These are phyloP conservation scores for Laguncularia racemosa DNA, from an alignment of 345 rosid genomes.

Conservation along the genomic window DNA sequence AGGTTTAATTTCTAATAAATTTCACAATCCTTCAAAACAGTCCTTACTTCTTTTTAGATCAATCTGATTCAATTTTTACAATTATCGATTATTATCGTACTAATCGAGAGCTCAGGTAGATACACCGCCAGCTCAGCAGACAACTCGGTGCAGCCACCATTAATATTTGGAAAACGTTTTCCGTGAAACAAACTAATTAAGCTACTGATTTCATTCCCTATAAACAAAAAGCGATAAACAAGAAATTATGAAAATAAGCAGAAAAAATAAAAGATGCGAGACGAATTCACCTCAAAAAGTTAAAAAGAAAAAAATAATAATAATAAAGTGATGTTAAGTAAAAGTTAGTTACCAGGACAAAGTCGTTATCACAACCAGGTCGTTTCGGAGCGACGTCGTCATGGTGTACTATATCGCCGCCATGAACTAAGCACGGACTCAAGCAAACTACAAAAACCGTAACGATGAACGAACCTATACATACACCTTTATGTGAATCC, in stretches of 20 bases:
- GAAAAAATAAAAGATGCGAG: neutral
- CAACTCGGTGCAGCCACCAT: too few relatives aligned
- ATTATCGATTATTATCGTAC: too few relatives aligned
- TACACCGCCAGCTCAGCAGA: too few relatives aligned
- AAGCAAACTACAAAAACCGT: conserved; percentile 5
- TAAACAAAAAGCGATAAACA: neutral
- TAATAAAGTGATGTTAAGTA: neutral
- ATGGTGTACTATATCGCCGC: conserved; percentile 89
- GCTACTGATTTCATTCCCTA: too few relatives aligned
- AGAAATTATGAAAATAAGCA: neutral
- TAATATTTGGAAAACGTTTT: too few relatives aligned
- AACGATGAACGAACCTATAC: too few relatives aligned
- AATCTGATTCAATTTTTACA: too few relatives aligned
- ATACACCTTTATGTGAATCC: too few relatives aligned
- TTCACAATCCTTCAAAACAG: neutral
- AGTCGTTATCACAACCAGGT: conserved; percentile 86
- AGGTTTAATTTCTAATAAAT: neutral
- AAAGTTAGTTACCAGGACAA: conserved; percentile 54
- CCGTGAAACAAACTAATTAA: too few relatives aligned
- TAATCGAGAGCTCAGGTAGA: too few relatives aligned
- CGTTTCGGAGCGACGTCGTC: conserved; percentile 67
- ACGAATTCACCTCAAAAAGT: conserved; percentile 2
- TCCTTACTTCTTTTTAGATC: neutral
- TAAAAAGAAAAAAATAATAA: neutral
- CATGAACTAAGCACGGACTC: conserved; percentile 24